Base-by-base conservation (phyloP, 345 rosid genomes). In the Trapa bicornis region DNA sequence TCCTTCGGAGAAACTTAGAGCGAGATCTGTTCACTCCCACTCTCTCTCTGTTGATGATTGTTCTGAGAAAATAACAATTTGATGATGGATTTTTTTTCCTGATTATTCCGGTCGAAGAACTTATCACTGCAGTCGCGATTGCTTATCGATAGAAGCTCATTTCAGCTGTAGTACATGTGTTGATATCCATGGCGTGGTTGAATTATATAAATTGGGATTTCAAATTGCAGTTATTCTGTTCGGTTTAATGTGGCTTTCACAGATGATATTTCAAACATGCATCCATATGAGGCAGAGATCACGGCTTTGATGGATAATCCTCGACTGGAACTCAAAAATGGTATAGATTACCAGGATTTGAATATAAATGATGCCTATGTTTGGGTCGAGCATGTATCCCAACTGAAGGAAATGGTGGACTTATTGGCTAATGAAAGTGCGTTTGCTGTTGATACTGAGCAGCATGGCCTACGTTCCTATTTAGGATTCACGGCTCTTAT, bases 361-460 rank as follows among this genome's bases (percentile, higher is more conserved):
- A 75, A 70, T 71, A 69, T 81, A 82, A 79, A 47, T 56, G 84
- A 80, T 56, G 69, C 80, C 0, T 88, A 78, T 72, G 80, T 81
- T 69, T 93, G 98, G 96, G 76, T 88, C 5, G 87, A 86, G 80
- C 81, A 85, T 2, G 89, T 81, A 78, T 74, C 70, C 35, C 86
- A 84, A 14, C 75, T 93, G 62, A 79, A 78, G 74, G 88, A 88
- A 65, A 83, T 93, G n/a, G 94, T 83, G 35, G 78, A 79, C 68
- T 68, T 68, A 54, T 77, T 93, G 72, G 76, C 82, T 11, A 75
- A 78, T 71, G 80, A 85, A 68, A 73, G 65, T 14, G 80, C 78
- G 74, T 90, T 93, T 70, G 87, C 80, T 36, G 88, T 90, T 54
- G 98, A 93, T 79, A 93, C 97, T 0, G 98, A 93, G 77, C 98